Base-by-base conservation (phyloP, 768 basidiomycete species). In the Solioccasus polychromus region DNA sequence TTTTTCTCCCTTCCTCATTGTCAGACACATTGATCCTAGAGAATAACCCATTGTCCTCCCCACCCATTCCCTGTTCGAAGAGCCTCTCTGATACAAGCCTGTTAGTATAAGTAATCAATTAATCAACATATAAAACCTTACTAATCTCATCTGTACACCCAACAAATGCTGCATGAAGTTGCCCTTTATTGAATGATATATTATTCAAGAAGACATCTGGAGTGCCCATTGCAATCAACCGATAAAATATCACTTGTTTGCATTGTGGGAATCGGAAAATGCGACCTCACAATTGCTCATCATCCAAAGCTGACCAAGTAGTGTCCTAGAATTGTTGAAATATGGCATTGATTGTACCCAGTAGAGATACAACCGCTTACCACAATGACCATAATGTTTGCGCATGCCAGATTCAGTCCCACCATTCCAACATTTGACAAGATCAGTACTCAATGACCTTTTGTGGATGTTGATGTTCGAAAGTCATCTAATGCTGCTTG, bases 131-230 rank as follows among this genome's bases (percentile, higher is more conserved):
- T n/a, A n/a, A n/a, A n/a, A n/a, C n/a, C n/a, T n/a, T n/a, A n/a
- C n/a, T n/a, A n/a, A n/a, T n/a, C n/a, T n/a, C n/a, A n/a, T n/a
- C n/a, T n/a, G n/a, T n/a, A n/a, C n/a, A n/a, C n/a, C n/a, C n/a
- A n/a, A 48, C 4, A 8, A 53, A 53, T 0, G 44, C 44, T 0
- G 8, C 0, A 7, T 52, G 47, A 0, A 55, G 2, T 5, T 39
- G 8, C 1, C 52, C 47, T 4, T 57, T 57, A 17, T 41, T 42
- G 29, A 64, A 61, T 0, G 49, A 47, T 1, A 62, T 52, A n/a
- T 59, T 61, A 39, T 61, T 62, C 3, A 62, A 37, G 34, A 55
- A 58, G 0, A 59, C 47, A 35, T 61, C 53, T 0, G 49, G 49
- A 0, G 59, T 59, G 0, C 38, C 19, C 0, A 42, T 20, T 0